Conservation (phyloP, 495 filamentous ascomycete species). For the Neurospora pannonica region DNA sequence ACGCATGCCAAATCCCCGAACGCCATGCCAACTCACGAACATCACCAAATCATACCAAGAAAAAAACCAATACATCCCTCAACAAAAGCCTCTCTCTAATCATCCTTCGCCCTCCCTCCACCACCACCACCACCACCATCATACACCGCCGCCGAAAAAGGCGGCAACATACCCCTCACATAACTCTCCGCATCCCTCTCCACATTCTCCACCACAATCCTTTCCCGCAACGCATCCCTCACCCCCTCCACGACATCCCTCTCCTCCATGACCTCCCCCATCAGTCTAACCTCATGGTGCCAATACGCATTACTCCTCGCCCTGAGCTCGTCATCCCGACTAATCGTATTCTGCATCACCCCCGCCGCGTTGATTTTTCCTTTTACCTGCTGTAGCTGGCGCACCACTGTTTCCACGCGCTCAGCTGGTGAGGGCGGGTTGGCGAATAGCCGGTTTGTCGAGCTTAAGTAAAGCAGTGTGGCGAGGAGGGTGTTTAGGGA, state of each 20-base stretch:
- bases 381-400: conserved; percentile 29
- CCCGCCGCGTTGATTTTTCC: conserved; percentile 40
- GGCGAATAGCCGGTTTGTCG: conserved; percentile 58
- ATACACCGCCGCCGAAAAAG: conserved; percentile 5
- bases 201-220: conserved; percentile 41
- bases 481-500: conserved; percentile 53
- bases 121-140: background rate
- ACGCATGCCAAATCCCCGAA: background rate
- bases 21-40: background rate
- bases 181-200: conserved; percentile 46
- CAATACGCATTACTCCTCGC: conserved; percentile 39
- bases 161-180: conserved; percentile 35
- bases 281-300: conserved; percentile 42
- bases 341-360: conserved; percentile 47
- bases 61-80: background rate
- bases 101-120: background rate
- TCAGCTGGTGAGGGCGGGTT: conserved; percentile 35
- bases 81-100: background rate
- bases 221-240: conserved; percentile 42
- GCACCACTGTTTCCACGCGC: conserved; percentile 34
- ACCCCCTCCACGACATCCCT: conserved; percentile 49
- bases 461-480: conserved; percentile 56
- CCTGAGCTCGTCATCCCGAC: conserved; percentile 42
- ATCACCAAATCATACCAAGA: background rate
- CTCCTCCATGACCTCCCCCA: conserved; percentile 52